Evolutionary conservation across 2,329 filamentous ascomycete species (phyloP).

Genomic region (Hymenoscyphus salicellus): DNA sequence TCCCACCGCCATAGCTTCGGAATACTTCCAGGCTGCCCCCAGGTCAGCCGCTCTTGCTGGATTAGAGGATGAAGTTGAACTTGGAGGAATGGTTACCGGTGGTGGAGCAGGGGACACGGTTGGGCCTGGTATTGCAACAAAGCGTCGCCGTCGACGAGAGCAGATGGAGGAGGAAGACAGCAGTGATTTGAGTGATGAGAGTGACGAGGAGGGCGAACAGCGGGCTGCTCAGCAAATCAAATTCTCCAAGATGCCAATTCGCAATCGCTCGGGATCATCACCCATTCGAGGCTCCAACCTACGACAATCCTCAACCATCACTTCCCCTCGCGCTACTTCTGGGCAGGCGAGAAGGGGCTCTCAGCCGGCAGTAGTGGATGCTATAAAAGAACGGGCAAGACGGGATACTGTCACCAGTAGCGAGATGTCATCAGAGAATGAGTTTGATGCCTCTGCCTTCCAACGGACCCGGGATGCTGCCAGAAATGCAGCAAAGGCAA

Average conservation of each 20-base stretch:
- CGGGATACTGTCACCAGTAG: conserved; percentile 78
- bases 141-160: conserved; percentile 64
- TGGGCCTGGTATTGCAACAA: conserved; percentile 63
- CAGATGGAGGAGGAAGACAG: conserved; percentile 77
- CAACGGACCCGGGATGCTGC: conserved; percentile 61
- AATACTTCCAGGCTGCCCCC: conserved; percentile 76
- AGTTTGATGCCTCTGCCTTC: conserved; percentile 66
- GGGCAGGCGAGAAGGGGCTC: conserved; percentile 59
- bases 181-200: conserved; percentile 80
- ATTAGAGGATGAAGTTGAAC: conserved; percentile 64
- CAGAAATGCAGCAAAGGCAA: conserved; percentile 53
- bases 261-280: conserved; percentile 82
- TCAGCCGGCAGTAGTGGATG: conserved; percentile 63
- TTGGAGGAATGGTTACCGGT: conserved; percentile 65
- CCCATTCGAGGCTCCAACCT: conserved; percentile 69
- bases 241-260: conserved; percentile 92
- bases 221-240: conserved; percentile 84
- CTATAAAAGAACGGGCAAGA: conserved; percentile 65
- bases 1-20: conserved; percentile 74
- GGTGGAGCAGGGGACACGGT: conserved; percentile 64
- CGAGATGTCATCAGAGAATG: conserved; percentile 79
- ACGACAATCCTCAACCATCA: conserved; percentile 63
- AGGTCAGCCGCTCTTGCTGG: conserved; percentile 57
- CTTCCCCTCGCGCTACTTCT: conserved; percentile 61
- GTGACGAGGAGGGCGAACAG: conserved; percentile 72